Evolutionary conservation across 2,329 filamentous ascomycete genomes (phyloP), one percentile per base, ranked within the genome.

Genomic region (Metarhizium sp.): DNA sequence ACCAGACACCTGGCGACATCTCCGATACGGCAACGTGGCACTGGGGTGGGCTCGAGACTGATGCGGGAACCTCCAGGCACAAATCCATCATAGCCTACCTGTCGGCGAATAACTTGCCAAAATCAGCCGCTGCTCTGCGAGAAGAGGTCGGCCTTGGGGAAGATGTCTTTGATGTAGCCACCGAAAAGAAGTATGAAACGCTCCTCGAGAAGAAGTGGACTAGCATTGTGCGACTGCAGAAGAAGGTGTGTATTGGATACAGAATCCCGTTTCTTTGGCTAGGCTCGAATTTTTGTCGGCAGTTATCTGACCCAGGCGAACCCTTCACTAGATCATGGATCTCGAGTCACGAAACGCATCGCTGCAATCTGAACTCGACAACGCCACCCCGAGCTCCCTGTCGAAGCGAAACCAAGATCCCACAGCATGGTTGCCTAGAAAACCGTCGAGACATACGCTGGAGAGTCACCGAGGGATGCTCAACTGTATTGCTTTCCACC

Each of bases 181-280:
- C 90, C 20, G 81, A 86, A 53, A 96, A 96, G 77, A 96, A 95
- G 74, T 97, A 96, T 74, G 91, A 96, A 72, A 88, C 89, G 2
- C 73, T 97, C 32, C 74, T 97, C 62, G 92, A 97, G 78, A 96
- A 96, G 81, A 97, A 97, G 77, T 97, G 92, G 92, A 97, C 92
- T 20, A 94, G 90, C 65, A 88, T 97, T 32, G 91, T 96, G 65
- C 82, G 92, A 59, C 73, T 97, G 70, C 92, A 97, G 74, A 96
- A 96, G 73, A 97, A 96, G 88, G 90, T 88, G 72, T 52, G 71
- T 18, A 14, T 51, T 30, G 8, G 2, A 43, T 6, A 6, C 10
- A 7, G 16, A 14, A 10, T 25, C 18, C n/a, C 18, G 10, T 16
- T 6, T 4, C 14, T 29, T 25, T 3, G 20, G 13, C 11, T 29